phyloP scores from a whole-genome alignment of 768 basidiomycete genomes.

The Amylocystis lapponica region DNA sequence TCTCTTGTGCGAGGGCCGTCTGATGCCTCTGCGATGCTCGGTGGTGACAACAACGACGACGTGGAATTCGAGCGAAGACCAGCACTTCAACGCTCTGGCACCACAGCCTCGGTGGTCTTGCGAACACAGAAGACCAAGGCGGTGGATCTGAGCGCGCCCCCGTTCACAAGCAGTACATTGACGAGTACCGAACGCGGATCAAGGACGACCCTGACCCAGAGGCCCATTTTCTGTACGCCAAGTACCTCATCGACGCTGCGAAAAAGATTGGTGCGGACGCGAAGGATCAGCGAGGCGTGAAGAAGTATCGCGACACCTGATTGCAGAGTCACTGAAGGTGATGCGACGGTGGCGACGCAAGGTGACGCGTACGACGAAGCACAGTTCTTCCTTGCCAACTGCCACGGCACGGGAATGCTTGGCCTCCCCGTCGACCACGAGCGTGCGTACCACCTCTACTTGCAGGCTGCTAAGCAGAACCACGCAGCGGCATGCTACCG shows the following conservation, averaged over 20 bases:
- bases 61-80: slow-evolving; percentile 56
- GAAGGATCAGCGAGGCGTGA: slow-evolving; percentile 75
- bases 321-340: slow-evolving; percentile 87
- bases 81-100: slow-evolving; percentile 50
- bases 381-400: slow-evolving; percentile 97
- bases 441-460: slow-evolving; percentile 92
- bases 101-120: slow-evolving; percentile 47
- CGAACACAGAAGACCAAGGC: slow-evolving; percentile 72
- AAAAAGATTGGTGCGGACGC: slow-evolving; percentile 76
- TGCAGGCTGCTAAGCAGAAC: slow-evolving; percentile 97
- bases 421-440: slow-evolving; percentile 98
- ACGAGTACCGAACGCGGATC: slow-evolving; percentile 95
- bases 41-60: slow-evolving; percentile 17
- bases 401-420: slow-evolving; percentile 91
- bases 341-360: slow-evolving; percentile 90
- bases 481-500: slow-evolving; percentile 93
- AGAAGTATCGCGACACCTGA: slow-evolving; percentile 88
- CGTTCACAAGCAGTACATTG: slow-evolving; percentile 96
- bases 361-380: slow-evolving; percentile 92
- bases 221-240: slow-evolving; percentile 96
- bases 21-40: slow-evolving; percentile 10
- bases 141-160: slow-evolving; percentile 75
- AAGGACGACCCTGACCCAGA: slow-evolving; percentile 98
- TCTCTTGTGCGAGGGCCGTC: slow-evolving; percentile 9
- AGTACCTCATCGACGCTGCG: slow-evolving; percentile 97